These are phyloP conservation scores for Solanum bukasovii DNA, from an alignment of 257 asterid genomes.

Conservation along the genomic window DNA sequence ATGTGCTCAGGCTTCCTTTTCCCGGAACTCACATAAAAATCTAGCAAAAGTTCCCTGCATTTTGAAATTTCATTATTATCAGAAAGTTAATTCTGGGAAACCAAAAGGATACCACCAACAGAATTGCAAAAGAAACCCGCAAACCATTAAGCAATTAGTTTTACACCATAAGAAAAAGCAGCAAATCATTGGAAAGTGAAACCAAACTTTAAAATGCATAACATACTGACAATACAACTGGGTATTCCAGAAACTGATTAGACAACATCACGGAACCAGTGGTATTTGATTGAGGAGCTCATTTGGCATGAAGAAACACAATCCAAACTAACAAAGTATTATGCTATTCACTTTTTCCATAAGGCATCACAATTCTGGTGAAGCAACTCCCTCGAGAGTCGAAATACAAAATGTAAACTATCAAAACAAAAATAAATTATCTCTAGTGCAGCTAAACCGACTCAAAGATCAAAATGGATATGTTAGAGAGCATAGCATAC, in stretches of 20 bases:
- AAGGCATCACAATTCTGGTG: neutral
- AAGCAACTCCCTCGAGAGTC: neutral
- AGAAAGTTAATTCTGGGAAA: neutral
- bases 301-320: neutral
- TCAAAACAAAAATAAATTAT: neutral
- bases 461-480: neutral
- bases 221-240: neutral
- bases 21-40: constrained; percentile 63
- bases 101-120: neutral
- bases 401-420: neutral
- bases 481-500: neutral
- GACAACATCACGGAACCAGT: neutral
- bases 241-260: neutral
- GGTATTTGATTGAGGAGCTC: neutral
- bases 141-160: neutral
- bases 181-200: neutral
- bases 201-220: neutral
- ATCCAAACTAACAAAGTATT: neutral
- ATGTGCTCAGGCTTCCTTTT: constrained; percentile 83
- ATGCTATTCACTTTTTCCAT: neutral
- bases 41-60: constrained; percentile 65
- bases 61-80: neutral
- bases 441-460: neutral
- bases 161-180: neutral
- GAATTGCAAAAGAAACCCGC: neutral